Evolutionary conservation across 2,329 filamentous ascomycete genomes (phyloP), one percentile per base, ranked within the genome.

Genomic region (Fusarium gaditjirri): DNA sequence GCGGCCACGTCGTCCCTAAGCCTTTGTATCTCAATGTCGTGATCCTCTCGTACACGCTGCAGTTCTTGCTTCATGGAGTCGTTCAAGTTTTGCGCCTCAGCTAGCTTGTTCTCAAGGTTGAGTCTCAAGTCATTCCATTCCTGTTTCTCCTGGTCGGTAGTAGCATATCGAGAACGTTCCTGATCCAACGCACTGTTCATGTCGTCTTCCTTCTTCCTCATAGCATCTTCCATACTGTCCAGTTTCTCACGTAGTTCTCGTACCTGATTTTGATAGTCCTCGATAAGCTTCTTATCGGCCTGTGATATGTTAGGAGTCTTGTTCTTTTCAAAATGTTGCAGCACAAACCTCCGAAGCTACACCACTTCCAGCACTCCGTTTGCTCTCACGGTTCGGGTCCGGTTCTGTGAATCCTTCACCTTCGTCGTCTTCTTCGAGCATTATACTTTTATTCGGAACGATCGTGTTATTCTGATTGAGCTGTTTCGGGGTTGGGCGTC

Each of bases 381-480:
- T 78, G 62, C 75, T 77, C 25, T 75, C 77, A 27, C 74, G 67
- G 25, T 76, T 82, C 29, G 75, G 76, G 39, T 66, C 71, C 35
- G 75, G 71, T 27, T 79, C 78, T 33, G 87, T 88, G 79, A 93
- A 93, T 5, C 89, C 87, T 50, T 77, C 87, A 54, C 86, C 86
- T 71, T 94, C 93, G 75, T 97, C 94, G 73, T 97, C 95, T 79
- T 98, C 96, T 81, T 99, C 96, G 3, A 98, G 90, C 91, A 98
- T 95, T 2, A 93, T 98, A 77, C 95, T 97, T 83, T 98, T 99
- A 80, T 98, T 98, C 2, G 96, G 96, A 36, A 98, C 93, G 77
- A 98, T 97, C 0, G 94, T 98, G 79, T 97, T 98, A 79, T 93
- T 95, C 79, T 97, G 95, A 52, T 82, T 83, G 73, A 97, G 94